A percentile compares a stretch with the other conserved stretches of the same genome.
Conservation (phyloP, 192 early-diverging fungal genomes). For the Gigaspora rosea region DNA sequence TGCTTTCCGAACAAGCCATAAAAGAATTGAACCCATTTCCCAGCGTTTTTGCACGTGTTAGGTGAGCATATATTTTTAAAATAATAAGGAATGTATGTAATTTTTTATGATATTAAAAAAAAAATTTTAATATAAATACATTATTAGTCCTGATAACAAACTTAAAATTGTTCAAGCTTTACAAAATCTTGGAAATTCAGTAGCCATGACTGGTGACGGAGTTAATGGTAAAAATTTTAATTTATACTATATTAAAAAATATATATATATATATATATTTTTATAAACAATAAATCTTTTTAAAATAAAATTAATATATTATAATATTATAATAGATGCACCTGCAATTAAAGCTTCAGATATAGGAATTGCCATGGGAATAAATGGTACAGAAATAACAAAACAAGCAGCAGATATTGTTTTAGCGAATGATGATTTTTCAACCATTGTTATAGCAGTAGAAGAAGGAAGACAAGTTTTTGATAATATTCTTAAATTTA, state of each 20-base stretch:
- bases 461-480: constrained; percentile 93
- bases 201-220: constrained; percentile 96
- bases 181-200: constrained; percentile 73
- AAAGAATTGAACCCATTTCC: constrained; percentile 83
- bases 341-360: constrained; percentile 96
- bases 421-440: constrained; percentile 92
- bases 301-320: not conserved
- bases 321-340: constrained; percentile 59
- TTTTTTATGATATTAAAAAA: no score
- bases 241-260: not conserved
- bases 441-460: constrained; percentile 92
- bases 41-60: constrained; percentile 94
- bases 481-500: constrained; percentile 98
- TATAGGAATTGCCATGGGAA: constrained; percentile 97
- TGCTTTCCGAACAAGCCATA: constrained; percentile 88
- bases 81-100: no score
- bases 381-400: constrained; percentile 94
- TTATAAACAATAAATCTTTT: not conserved
- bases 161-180: constrained; percentile 92
- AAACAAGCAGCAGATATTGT: constrained; percentile 99
- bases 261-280: no score
- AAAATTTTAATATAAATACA: not conserved
- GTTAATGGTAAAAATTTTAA: constrained; percentile 64
- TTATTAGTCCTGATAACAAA: constrained; percentile 86
- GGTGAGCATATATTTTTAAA: constrained; percentile 21